phyloP scores from a whole-genome alignment of 2,329 filamentous ascomycete species.

The Clathrospora elynae region DNA sequence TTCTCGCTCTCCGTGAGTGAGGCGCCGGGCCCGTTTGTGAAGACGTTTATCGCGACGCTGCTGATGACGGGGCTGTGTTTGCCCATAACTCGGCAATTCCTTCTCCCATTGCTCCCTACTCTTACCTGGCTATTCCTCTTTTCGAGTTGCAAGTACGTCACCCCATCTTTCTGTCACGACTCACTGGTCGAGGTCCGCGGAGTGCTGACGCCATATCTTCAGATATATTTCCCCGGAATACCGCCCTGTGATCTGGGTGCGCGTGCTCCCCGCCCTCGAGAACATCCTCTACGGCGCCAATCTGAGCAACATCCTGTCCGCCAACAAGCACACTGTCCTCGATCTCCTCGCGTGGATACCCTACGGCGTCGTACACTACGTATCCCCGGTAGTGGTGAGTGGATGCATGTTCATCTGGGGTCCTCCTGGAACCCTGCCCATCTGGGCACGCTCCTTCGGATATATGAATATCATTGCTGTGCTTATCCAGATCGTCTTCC shows the following conservation, averaged over 20 bases:
- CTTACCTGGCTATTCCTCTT: conserved; percentile 89
- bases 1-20: conserved; percentile 86
- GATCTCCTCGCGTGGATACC: conserved; percentile 92
- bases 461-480: conserved; percentile 92
- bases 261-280: conserved; percentile 89
- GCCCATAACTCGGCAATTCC: conserved; percentile 87
- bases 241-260: conserved; percentile 92
- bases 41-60: conserved; percentile 71
- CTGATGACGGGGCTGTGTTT: conserved; percentile 74
- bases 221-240: conserved; percentile 90
- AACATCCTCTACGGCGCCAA: conserved; percentile 97
- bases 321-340: conserved; percentile 80
- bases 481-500: conserved; percentile 85
- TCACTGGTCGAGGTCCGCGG: not conserved
- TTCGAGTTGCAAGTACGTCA: conserved; percentile 85
- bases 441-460: conserved; percentile 85
- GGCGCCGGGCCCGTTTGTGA: conserved; percentile 74
- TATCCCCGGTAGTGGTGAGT: conserved; percentile 79
- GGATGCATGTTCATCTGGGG: conserved; percentile 84
- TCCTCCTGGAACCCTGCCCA: conserved; percentile 80
- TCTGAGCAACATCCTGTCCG: conserved; percentile 91
- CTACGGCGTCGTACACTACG: conserved; percentile 90
- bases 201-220: conserved; percentile 25
- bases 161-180: conserved; percentile 2
- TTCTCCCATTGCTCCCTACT: conserved; percentile 83